A percentile compares a stretch with the other conserved stretches of the same genome.
phyloP scores from a whole-genome alignment of 352 stramenopile genomes.

The Globisporangium splendens region DNA sequence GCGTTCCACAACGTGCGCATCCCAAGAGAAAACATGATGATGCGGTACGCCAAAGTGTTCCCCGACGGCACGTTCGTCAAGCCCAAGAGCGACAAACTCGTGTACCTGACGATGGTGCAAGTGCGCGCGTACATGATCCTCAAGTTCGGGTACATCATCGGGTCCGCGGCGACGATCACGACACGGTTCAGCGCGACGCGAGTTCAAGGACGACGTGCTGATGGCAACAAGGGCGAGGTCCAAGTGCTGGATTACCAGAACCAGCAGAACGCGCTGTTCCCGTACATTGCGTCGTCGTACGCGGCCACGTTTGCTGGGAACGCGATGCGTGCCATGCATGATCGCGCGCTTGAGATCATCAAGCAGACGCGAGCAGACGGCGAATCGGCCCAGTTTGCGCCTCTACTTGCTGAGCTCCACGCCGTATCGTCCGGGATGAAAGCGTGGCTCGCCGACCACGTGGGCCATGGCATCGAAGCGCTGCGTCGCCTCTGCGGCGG shows the following conservation, averaged over 20 bases:
- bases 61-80: slow-evolving; percentile 55
- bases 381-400: slow-evolving; percentile 11
- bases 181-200: slow-evolving; percentile 27
- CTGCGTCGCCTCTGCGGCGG: slow-evolving; percentile 25
- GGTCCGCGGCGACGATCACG: slow-evolving; percentile 19
- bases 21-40: slow-evolving; percentile 64
- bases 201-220: slow-evolving; percentile 16
- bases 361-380: slow-evolving; percentile 15
- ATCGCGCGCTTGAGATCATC: slow-evolving; percentile 14
- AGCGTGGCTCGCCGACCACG: slow-evolving; percentile 31
- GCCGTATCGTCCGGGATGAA: slow-evolving; percentile 39
- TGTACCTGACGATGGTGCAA: slow-evolving; percentile 39
- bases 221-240: slow-evolving; percentile 24
- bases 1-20: slow-evolving; percentile 87
- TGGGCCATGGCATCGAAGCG: slow-evolving; percentile 31
- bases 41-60: slow-evolving; percentile 43
- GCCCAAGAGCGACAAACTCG: slow-evolving; percentile 60
- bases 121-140: slow-evolving; percentile 21
- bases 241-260: slow-evolving; percentile 42
- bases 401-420: slow-evolving; percentile 29
- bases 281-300: slow-evolving; percentile 39
- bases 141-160: slow-evolving; percentile 18
- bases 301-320: slow-evolving; percentile 27
- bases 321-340: slow-evolving; percentile 20
- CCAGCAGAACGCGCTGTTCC: slow-evolving; percentile 34